Conservation (phyloP, 345 rosid species). For the Eucalyptus lansdowneana region DNA sequence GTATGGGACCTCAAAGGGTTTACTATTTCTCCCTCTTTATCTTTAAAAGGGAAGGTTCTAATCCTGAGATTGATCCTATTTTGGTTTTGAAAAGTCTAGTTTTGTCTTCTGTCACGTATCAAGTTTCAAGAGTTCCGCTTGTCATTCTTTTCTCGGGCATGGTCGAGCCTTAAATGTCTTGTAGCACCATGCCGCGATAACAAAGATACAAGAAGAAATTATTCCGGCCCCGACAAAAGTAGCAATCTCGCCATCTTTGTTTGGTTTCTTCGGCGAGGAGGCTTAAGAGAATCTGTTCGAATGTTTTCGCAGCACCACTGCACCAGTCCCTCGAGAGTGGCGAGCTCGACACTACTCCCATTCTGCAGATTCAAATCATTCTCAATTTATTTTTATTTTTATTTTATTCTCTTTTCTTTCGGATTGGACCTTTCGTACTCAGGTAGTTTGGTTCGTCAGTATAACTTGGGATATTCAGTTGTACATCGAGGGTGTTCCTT, state of each 20-base stretch:
- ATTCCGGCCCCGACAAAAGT: not conserved
- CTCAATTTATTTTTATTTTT: not conserved
- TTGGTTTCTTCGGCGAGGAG: not conserved
- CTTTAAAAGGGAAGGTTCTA: not conserved
- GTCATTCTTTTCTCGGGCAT: not conserved
- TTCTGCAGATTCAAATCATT: not conserved
- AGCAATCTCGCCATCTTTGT: not conserved
- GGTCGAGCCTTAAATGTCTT: not conserved
- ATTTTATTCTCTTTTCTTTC: not conserved
- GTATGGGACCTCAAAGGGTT: not conserved
- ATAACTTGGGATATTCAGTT: not conserved
- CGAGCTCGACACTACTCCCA: not conserved
- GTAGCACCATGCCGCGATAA: not conserved
- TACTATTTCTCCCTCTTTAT: not conserved
- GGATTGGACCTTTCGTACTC: not conserved
- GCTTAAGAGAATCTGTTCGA: not conserved
- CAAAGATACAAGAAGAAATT: not conserved
- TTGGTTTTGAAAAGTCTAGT: not conserved
- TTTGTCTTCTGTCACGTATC: not conserved
- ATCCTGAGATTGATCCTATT: not conserved
- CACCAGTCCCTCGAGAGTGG: not conserved
- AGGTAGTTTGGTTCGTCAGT: not conserved
- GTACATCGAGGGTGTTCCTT: not conserved
- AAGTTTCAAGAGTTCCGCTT: not conserved
- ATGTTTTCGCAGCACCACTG: not conserved